Evolutionary conservation across 2,329 filamentous ascomycete species (phyloP), one percentile per base, ranked within the genome.

Genomic region (Exophiala sp.): DNA sequence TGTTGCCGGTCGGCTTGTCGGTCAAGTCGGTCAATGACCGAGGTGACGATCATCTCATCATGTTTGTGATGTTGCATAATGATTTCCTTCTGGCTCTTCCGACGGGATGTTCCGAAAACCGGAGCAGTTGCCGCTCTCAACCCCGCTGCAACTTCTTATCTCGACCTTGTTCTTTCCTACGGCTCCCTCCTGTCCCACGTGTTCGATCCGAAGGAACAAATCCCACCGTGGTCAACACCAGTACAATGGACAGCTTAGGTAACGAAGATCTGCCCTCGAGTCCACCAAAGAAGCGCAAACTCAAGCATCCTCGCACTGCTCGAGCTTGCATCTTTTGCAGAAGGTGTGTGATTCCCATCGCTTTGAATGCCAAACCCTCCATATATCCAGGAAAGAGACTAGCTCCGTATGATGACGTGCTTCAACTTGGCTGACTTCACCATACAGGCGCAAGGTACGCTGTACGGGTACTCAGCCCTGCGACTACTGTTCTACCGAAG

Each of bases 321-420:
- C 52, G 56, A 45, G 61, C 61, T 41, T 63, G 61, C 38, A 33
- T 40, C 20, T 63, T 63, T 46, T 63, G 61, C 46, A 55, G 60
- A 55, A 62, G 59, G 61, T 62, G 44, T 39, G 58, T 54, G 21
- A 20, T 14, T 16, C 14, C 20, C 1, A 10, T 48, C 33, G 9
- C 36, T 24, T 10, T 5, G 16, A 48, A 11, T 35, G 5, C 3
- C 5, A 34, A 21, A 24, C n/a, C 12, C 32, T 10, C 6, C 38
- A 34, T 24, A 8, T 35, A 38, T 38, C 10, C 35, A 38, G 4
- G 43, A n/a, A 46, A 24, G n/a, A 4, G n/a, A 4, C 34, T 18
- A 21, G 12, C 14, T 33, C 21, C 6, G 12, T 16, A 10, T 12
- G 34, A 16, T 21, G 5, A 20, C 18, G 36, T 14, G 9, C 16